A percentile compares a stretch with the other conserved stretches of the same genome.
These are phyloP conservation scores for Vigna unguiculata DNA, from an alignment of 306 rosid genomes.

Conservation along the genomic window DNA sequence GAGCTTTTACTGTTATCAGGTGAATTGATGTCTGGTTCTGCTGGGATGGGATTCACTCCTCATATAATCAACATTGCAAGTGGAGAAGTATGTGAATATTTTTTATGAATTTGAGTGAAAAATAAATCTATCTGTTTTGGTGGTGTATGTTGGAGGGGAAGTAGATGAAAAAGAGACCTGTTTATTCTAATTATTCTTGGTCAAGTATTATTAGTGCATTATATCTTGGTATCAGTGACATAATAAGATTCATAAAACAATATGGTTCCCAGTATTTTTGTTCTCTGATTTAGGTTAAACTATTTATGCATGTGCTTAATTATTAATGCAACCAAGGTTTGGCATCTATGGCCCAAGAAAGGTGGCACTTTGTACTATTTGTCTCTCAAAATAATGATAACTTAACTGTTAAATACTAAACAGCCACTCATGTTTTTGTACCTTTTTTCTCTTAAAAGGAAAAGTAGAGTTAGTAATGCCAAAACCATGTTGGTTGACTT, in stretches of 20 bases:
- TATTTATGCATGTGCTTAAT: background rate
- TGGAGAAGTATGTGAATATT: conserved; percentile 79
- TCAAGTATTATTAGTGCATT: conserved; percentile 20
- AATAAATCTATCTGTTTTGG: background rate
- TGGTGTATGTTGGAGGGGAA: conserved; percentile 3
- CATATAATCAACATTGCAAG: conserved; percentile 74
- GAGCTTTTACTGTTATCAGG: conserved; percentile 62
- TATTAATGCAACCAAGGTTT: conserved; percentile 9
- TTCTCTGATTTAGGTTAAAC: conserved; percentile 11
- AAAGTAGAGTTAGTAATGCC: background rate
- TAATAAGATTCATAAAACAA: background rate
- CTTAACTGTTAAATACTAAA: background rate
- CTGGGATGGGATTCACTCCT: conserved; percentile 94
- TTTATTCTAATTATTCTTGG: background rate
- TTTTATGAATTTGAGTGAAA: conserved; percentile 25
- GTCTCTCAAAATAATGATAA: conserved; percentile 4
- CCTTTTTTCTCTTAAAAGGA: background rate
- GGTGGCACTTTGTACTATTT: conserved; percentile 14
- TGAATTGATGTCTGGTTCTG: conserved; percentile 75
- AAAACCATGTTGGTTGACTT: conserved; percentile 5
- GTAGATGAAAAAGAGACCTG: conserved; percentile 12
- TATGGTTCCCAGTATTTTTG: background rate
- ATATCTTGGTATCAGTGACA: background rate
- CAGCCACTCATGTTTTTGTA: background rate
- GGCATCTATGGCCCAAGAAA: conserved; percentile 12